phyloP scores from a whole-genome alignment of 164 flowering plant genomes.

The Houttuynia cordata region DNA sequence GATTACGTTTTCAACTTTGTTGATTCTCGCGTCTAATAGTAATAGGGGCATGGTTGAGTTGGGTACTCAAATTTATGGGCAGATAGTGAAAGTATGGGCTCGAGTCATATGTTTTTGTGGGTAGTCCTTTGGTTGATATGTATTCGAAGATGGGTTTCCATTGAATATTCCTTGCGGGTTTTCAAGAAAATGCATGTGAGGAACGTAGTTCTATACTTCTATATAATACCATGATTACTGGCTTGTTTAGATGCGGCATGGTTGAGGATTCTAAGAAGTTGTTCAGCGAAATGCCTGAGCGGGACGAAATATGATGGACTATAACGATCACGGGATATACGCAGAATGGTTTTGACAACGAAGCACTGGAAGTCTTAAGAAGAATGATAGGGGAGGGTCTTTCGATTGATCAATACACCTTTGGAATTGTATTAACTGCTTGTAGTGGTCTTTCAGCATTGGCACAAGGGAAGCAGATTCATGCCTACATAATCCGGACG shows the following conservation, averaged over 20 bases:
- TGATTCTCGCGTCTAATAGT: slow-evolving; percentile 10
- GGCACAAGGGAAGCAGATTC: slow-evolving; percentile 63
- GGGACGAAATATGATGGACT: slow-evolving; percentile 69
- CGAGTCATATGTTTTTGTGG: slow-evolving; percentile 15
- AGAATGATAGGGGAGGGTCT: slow-evolving; percentile 46
- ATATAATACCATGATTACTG: slow-evolving; percentile 46
- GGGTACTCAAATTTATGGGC: slow-evolving; percentile 21
- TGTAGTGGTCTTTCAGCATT: slow-evolving; percentile 55
- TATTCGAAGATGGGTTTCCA: slow-evolving; percentile 15
- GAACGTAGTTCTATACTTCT: slow-evolving; percentile 36
- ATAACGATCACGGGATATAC: slow-evolving; percentile 64
- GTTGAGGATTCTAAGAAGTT: slow-evolving; percentile 26
- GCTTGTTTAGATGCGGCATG: slow-evolving; percentile 23
- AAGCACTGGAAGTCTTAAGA: slow-evolving; percentile 46
- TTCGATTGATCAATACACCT: slow-evolving; percentile 63
- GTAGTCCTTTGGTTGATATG: slow-evolving; percentile 25
- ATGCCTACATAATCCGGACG: slow-evolving; percentile 45
- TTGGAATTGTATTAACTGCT: slow-evolving; percentile 74
- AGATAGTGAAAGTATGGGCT: slow-evolving; percentile 20
- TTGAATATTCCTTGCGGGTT: slow-evolving; percentile 33
- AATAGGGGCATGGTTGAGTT: slow-evolving; percentile 3
- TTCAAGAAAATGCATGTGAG: slow-evolving; percentile 32
- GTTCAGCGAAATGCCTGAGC: slow-evolving; percentile 37
- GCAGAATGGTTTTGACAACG: slow-evolving; percentile 43
- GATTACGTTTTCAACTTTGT: slow-evolving; percentile 22